Percentiles rank a stretch among this genome's conserved stretches.
Conservation (phyloP, 352 stramenopile genomes). For the Thalassiosira livingstoniorum region DNA sequence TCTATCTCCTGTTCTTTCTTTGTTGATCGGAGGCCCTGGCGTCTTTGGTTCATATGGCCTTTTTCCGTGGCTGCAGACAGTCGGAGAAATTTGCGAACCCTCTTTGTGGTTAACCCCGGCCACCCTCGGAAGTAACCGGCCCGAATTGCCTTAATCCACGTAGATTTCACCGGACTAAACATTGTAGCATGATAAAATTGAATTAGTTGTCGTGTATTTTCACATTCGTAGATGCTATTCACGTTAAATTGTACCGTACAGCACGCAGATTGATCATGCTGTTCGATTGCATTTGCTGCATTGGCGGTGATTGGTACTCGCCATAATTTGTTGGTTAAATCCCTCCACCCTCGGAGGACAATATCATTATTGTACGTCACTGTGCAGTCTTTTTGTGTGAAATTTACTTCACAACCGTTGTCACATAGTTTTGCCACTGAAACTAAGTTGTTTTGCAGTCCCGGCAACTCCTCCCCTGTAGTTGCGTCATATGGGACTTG, state of each 20-base stretch:
- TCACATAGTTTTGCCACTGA: background rate
- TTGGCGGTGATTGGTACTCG: conserved; percentile 3
- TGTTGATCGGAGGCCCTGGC: background rate
- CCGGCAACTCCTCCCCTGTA: background rate
- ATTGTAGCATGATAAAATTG: conserved; percentile 12
- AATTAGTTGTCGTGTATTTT: conserved; percentile 15
- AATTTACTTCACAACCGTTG: conserved; percentile 13
- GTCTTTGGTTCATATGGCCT: background rate
- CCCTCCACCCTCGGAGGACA: conserved; percentile 5
- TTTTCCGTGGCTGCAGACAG: background rate
- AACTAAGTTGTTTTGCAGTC: conserved; percentile 8
- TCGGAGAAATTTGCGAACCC: background rate
- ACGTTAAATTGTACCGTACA: background rate
- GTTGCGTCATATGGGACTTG: background rate
- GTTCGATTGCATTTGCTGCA: background rate
- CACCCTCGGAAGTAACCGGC: background rate
- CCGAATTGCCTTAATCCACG: background rate
- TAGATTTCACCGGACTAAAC: background rate
- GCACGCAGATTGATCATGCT: background rate
- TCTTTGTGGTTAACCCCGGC: background rate
- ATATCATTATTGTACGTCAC: conserved; percentile 3
- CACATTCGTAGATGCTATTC: conserved; percentile 14
- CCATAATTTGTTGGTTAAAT: conserved; percentile 2
- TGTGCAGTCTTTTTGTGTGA: background rate
- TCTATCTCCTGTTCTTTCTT: background rate